Conservation (phyloP, 2,329 filamentous ascomycete species). For the Trichoderma polysporum region DNA sequence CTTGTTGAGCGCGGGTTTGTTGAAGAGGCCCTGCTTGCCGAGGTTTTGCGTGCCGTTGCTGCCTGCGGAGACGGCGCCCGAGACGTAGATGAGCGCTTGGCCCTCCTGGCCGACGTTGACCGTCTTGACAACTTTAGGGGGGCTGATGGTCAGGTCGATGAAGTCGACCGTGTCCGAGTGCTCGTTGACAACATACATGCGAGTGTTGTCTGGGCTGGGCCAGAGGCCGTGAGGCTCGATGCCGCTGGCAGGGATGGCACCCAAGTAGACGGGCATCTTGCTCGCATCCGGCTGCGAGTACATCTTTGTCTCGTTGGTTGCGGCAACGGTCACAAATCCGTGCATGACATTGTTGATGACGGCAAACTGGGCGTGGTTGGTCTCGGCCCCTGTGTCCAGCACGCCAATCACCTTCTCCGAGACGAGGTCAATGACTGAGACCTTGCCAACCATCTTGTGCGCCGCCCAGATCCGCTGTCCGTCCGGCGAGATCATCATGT, state of each 20-base stretch:
- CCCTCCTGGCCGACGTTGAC: constrained; percentile 21
- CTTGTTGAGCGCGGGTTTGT: constrained; percentile 17
- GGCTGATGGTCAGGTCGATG: constrained; percentile 15
- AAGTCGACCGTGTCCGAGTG: constrained; percentile 22
- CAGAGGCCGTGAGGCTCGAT: constrained; percentile 23
- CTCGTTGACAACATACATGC: constrained; percentile 22
- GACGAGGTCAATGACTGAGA: constrained; percentile 17
- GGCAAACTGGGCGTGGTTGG: constrained; percentile 22
- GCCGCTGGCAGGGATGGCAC: constrained; percentile 14
- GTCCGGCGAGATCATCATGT: constrained; percentile 24
- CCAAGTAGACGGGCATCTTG: constrained; percentile 14
- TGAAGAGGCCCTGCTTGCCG: constrained; percentile 17
- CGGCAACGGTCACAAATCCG: constrained; percentile 22
- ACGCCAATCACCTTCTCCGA: neutral
- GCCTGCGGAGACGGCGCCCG: constrained; percentile 1
- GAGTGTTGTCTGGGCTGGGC: constrained; percentile 22
- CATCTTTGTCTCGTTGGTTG: constrained; percentile 18
- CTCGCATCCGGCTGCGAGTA: constrained; percentile 13
- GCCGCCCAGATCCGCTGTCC: constrained; percentile 18
- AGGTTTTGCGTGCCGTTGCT: constrained; percentile 21
- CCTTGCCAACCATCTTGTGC: constrained; percentile 23
- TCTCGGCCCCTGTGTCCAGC: constrained; percentile 21
- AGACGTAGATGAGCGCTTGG: constrained; percentile 23
- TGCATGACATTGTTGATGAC: constrained; percentile 17
- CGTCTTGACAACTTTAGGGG: constrained; percentile 9